Evolutionary conservation across 805 yeast genomes (phyloP), one percentile per base, ranked within the genome.

Genomic region (Pachysolen tannophilus): DNA sequence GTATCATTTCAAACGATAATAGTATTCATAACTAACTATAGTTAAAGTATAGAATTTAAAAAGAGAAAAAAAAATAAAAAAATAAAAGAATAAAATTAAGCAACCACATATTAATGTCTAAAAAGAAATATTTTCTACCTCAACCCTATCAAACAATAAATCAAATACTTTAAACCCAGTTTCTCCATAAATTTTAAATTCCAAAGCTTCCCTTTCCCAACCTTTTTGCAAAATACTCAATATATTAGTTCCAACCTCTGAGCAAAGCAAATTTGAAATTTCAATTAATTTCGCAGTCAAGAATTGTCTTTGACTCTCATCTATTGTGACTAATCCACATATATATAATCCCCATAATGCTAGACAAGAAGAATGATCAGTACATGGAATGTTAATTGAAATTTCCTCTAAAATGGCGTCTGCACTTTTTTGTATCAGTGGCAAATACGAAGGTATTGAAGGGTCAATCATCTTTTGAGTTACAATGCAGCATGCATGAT

Each of bases 391-490:
- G 20, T 23, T 14, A 14, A 6, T 15, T 20, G 6, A 10, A 3
- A 30, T 26, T 14, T 28, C 36, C 17, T 17, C 16, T 5, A 37
- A 11, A 8, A 37, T 33, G 2, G 10, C 11, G 5, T n/a, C 14
- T 7, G 33, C 36, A 29, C 37, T 26, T 6, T 37, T 26, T 24
- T 37, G 40, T 13, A 37, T 21, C 31, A 26, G 16, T 11, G 34
- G 34, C 5, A 29, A 32, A 2, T 26, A 13, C 11, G 37, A 20
- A 6, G 24, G 17, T 9, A 37, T 20, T n/a, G 37, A 24, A 3
- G 40, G 40, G 20, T 37, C 30, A 6, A 37, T 30, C 26, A 37
- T 30, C 30, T 37, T 37, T 19, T 32, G 37, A 6, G 33, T 21
- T 11, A 37, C 20, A 8, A 37, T 37, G 23, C 33, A 30, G 6